phyloP scores from a whole-genome alignment of 2,329 filamentous ascomycete species.

The Neonectria faginata region DNA sequence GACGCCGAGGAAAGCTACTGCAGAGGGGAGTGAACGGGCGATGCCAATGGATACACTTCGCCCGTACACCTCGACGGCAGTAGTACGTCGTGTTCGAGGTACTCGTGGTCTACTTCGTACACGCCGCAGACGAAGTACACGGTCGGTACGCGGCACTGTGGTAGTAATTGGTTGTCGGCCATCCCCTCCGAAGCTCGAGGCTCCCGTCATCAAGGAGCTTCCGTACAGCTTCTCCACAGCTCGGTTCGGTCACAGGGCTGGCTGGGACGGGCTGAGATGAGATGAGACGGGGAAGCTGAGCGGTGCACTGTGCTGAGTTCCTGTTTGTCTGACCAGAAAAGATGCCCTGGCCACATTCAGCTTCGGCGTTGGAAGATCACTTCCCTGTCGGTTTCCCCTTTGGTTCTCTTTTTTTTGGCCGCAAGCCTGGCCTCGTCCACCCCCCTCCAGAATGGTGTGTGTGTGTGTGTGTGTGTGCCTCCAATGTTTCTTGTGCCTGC shows the following conservation, averaged over 20 bases:
- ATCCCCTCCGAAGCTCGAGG: neutral
- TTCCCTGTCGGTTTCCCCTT: conserved; percentile 5
- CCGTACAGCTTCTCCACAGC: neutral
- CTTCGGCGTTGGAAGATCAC: neutral
- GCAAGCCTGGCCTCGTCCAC: neutral
- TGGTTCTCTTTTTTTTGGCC: neutral
- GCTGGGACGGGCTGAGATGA: neutral
- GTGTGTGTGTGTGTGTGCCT: neutral
- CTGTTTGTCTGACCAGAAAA: neutral
- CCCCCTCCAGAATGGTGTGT: conserved; percentile 3
- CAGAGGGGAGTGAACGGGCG: conserved; percentile 8
- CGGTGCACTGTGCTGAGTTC: conserved; percentile 8
- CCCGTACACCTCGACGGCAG: too few relatives aligned
- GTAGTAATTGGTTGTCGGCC: conserved; percentile 8
- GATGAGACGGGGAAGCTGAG: conserved; percentile 15
- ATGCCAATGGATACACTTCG: neutral
- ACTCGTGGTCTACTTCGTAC: neutral
- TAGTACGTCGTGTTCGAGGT: too few relatives aligned
- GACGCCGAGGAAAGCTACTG: conserved; percentile 19
- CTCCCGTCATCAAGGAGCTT: neutral
- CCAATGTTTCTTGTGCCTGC: conserved; percentile 10
- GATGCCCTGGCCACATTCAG: neutral
- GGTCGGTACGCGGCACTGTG: neutral
- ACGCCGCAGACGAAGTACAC: neutral
- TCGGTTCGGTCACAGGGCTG: neutral